Evolutionary conservation across 108 stramenopile genomes (phyloP), one percentile per base, ranked within the genome.

Genomic region (Pinguiococcus pyrenoidosus): DNA sequence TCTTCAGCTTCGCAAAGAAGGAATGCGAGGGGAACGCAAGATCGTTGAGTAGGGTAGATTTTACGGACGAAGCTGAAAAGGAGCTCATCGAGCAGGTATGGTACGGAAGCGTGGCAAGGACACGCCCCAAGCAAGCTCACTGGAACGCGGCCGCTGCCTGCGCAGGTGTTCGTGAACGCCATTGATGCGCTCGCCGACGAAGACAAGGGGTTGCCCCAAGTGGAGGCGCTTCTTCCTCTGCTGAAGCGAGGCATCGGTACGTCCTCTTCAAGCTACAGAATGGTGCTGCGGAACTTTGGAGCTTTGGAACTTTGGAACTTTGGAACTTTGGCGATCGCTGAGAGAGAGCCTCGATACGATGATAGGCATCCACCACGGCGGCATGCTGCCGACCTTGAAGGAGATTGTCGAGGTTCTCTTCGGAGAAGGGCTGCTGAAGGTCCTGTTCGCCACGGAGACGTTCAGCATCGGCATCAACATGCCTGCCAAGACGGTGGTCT

Each of bases 401-500:
- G 97, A 99, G 53, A 85, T 99, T 67, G 89, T 93, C 24, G 97
- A 99, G 60, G 96, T 99, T 54, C 69, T 99, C 32, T 99, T 99
- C 48, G 73, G 80, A 60, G 92, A 93, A 54, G 85, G 87, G n/a
- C 67, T 96, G 2, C 80, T 99, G 66, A 99, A 99, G 63, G 62
- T 76, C 37, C 63, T 99, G 1, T 96, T 96, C 69, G 94, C 97
- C 14, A 99, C 97, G 1, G 97, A 99, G 47, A 99, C 97, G 2
- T 99, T 99, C 56, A 9, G 16, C 2, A 9, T 21, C 51, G 97
- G 97, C 14, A 87, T 99, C 58, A 99, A 99, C 71, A 96, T 96
- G 94, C 96, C 96, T 9, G 97, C 97, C n/a, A 83, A 88, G 53
- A 96, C 98, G 3, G 98, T 99, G 8, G 92, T 99, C 6, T 99